Evolutionary conservation across 1,284 basidiomycete species (phyloP), one percentile per base, ranked within the genome.

Genomic region (Pulchroboletus neoregius): DNA sequence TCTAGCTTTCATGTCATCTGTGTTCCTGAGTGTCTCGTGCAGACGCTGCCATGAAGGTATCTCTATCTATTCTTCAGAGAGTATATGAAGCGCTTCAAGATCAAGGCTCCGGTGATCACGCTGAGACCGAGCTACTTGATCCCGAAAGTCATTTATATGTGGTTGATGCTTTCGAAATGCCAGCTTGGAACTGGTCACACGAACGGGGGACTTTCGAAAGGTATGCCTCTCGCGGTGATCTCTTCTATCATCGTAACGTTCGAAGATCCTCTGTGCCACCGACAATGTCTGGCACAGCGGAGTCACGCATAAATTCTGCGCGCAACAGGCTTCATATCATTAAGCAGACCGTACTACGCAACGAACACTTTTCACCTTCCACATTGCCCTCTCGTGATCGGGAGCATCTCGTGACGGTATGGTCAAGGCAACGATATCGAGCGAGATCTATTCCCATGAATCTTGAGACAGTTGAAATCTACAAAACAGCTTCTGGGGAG

Each of bases 401-500:
- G 40, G 82, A 87, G 49, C 82, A 82, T 49, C 83, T 95, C 45
- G 80, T 96, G 39, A 95, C 93, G 54, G 90, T 90, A 58, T 53
- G 80, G 15, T 46, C 43, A 52, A 43, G 42, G 40, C 46, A 48
- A 30, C 46, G 37, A 58, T 31, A 43, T 40, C 33, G 4, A 7
- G 37, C 46, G 50, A 45, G 32, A 50, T 24, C 39, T 42, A 43
- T 50, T 43, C 47, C 50, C 45, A 41, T 43, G 24, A 51, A 42
- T 35, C 45, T 24, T 47, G 38, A 46, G 47, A 56, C 56, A 95
- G 91, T 73, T 99, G 18, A 94, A 88, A 55, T 95, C 95, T 2
- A 99, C 93, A 5, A 96, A 97, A 66, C 95, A 99, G 62, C 75
- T 99, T 8, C 77, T 99, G 1, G 96, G 96, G 6, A 79, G 96